Evolutionary conservation across 371 early-diverging fungal genomes (phyloP), one percentile per base, ranked within the genome.

Genomic region (Actinomortierella ambigua): DNA sequence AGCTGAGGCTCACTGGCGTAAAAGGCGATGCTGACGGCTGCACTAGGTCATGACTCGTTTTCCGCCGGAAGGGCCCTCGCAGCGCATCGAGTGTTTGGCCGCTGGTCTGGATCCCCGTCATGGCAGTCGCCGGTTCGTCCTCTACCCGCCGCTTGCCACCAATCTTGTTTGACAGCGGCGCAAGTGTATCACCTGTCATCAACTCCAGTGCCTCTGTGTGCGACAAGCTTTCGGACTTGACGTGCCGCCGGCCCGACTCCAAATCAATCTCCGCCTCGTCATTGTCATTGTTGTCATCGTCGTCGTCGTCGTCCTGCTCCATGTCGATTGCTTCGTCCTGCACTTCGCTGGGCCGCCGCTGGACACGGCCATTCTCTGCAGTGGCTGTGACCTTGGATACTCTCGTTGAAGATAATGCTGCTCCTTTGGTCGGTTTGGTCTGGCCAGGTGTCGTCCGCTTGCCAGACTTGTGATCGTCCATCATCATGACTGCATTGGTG

Each of bases 401-500:
- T 22, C 22, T 11, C 47, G 56, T 49, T 78, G 55, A 6, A 34
- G 75, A 39, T 7, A 44, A 51, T 7, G 56, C 15, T 2, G 58
- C 18, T 14, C 48, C 54, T 0, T 29, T 43, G 9, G 20, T 29
- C 51, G 27, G 48, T 63, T 53, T 80, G 58, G 46, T 56, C 61
- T 20, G 75, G 50, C 54, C 59, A 51, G 69, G 68, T 49, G 44
- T 58, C 42, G 51, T 55, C 60, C 65, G 61, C 76, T 93, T 93
- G 53, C 86, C 89, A 4, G 93, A 90, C 73, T 97, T 97, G 81
- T 97, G 97, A 73, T 97, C 97, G 70, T 97, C 97, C 20, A 96
- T 97, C 61, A 97, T 95, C 90, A 97, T 90, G 51, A 97, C 93
- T 0, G 97, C 93, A 23, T 95, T 91, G 22, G 95, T 93, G 67